Base-by-base conservation (phyloP, 2,329 filamentous ascomycete species). In the Hirsutella rhossiliensis region DNA sequence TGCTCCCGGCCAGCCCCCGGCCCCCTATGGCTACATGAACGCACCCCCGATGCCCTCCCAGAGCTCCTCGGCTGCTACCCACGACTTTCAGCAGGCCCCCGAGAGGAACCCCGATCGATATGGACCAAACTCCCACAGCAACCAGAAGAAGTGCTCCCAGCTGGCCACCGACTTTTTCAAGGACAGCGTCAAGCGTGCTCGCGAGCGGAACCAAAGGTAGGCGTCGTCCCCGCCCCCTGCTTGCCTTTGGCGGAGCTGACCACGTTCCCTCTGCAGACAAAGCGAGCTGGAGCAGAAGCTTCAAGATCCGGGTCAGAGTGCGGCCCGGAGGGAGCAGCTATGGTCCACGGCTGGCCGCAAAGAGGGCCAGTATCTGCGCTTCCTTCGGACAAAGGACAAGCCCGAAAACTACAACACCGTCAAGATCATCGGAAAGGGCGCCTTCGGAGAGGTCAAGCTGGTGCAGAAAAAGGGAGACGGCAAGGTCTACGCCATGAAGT, bases 351-450 rank as follows among this genome's bases (percentile, higher is more conserved):
- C 88, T 52, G 85, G 88, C 45, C 84, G 85, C 57, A 87, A 89
- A 56, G 90, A 97, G 64, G 87, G 86, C 42, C 86, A 88, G 56
- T 97, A 95, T 64, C 72, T 98, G 50, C 87, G 90, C 34, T 96
- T 97, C 71, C 71, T 97, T 56, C 82, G 90, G 45, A 96, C 90
- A 45, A 90, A 87, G 64, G 89, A 97, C 62, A 84, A 83, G 64
- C 88, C 90, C 11, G 82, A 90, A 54, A 97, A 97, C 69, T 98
- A 97, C 73, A 80, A 81, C 51, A 97, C 90, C 1, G 76, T 97
- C 65, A 97, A 97, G 73, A 90, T 97, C 54, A 98, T 98, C 55
- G 92, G 92, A 59, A 98, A 98, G 73, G 92, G 92, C 65, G 92
- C 92, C 13, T 98, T 98, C 59, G 92, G 92, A 62, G 92, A 98